These are phyloP conservation scores for Tricholoma sp. DNA, from an alignment of 768 basidiomycete genomes.

Conservation along the genomic window DNA sequence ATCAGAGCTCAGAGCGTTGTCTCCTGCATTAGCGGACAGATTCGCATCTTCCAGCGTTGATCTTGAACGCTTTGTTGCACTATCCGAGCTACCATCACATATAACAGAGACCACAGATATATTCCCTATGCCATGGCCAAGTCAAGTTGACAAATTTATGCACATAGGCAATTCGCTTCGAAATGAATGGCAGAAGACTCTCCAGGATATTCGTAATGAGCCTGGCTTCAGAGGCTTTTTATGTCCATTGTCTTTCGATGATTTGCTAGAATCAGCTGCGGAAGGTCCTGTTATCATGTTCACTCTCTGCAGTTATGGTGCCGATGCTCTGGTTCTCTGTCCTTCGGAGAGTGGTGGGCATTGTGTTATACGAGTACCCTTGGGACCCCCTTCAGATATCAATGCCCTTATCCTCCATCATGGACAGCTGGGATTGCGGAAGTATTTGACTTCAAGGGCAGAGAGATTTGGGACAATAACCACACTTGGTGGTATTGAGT, in stretches of 20 bases:
- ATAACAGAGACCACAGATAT: no score
- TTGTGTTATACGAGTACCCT: background rate
- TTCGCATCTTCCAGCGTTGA: background rate
- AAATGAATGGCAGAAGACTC: background rate
- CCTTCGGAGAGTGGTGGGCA: background rate
- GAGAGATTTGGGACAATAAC: no score
- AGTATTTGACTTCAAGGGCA: background rate
- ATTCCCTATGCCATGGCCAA: no score
- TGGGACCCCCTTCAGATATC: background rate
- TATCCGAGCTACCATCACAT: background rate
- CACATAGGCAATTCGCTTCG: background rate
- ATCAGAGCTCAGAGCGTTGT: no score
- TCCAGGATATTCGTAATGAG: background rate
- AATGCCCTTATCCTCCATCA: background rate
- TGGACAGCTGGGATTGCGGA: background rate
- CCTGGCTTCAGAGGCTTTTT: background rate
- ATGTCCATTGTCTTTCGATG: background rate
- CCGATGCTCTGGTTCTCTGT: background rate
- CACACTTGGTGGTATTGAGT: no score
- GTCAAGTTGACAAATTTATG: background rate
- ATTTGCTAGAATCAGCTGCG: background rate
- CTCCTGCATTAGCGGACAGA: background rate
- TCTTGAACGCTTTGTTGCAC: background rate
- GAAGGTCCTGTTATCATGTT: background rate
- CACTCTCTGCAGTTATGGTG: background rate